Evolutionary conservation across 164 flowering plant species (phyloP).

Genomic region (Aristolochia fimbriata): DNA sequence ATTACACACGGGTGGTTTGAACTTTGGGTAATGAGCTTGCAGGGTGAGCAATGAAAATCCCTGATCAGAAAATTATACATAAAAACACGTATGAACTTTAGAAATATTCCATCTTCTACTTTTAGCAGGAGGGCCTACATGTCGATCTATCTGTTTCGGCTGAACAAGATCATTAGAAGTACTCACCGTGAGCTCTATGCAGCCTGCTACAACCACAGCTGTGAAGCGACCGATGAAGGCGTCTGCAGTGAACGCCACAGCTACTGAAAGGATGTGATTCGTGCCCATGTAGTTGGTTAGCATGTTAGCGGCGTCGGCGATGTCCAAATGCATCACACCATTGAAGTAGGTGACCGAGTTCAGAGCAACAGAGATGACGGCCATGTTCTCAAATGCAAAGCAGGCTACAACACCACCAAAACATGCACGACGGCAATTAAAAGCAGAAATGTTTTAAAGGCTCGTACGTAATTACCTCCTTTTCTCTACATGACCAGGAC

Average conservation of each 20-base stretch:
- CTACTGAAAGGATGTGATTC: constrained; percentile 39
- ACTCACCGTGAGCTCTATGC: neutral
- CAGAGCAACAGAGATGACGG: constrained; percentile 35
- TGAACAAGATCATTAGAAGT: too few species aligned
- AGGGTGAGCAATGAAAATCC: constrained; percentile 43
- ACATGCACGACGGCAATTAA: neutral
- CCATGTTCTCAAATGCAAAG: constrained; percentile 43
- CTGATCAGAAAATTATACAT: constrained; percentile 14
- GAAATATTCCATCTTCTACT: too few species aligned
- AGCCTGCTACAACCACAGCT: constrained; percentile 18
- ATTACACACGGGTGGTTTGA: constrained; percentile 39
- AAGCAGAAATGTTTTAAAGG: neutral
- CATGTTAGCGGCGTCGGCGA: constrained; percentile 48
- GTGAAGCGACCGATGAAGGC: constrained; percentile 41
- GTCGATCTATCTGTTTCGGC: too few species aligned
- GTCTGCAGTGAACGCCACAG: constrained; percentile 45
- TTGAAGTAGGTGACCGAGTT: constrained; percentile 55
- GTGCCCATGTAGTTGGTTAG: constrained; percentile 55
- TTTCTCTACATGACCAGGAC: neutral
- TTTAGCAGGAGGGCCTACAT: too few species aligned
- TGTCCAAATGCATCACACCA: constrained; percentile 41
- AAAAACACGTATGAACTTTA: neutral
- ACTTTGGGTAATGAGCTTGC: constrained; percentile 49
- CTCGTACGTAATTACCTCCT: neutral
- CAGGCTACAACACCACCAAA: constrained; percentile 23